Evolutionary conservation across 1,284 basidiomycete species (phyloP).

Genomic region (Marasmius tenuissimus): DNA sequence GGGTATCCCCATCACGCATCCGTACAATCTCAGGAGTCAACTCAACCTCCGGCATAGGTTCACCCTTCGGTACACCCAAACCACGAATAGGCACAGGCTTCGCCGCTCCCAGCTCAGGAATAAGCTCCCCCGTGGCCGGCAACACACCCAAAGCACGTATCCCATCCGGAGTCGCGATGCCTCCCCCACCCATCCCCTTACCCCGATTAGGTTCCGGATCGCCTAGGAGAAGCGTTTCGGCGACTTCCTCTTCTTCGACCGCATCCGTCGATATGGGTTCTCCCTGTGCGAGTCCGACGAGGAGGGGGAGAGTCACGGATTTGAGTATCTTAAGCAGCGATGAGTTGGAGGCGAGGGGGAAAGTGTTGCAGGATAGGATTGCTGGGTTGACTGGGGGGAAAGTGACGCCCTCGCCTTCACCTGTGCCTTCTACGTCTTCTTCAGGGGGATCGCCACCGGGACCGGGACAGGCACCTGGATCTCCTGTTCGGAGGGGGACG

Average conservation of each 20-base stretch:
- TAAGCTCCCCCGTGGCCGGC: constrained; percentile 37
- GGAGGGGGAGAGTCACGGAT: constrained; percentile 19
- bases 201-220: constrained; percentile 40
- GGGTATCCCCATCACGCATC: constrained; percentile 9
- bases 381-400: constrained; percentile 37
- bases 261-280: constrained; percentile 23
- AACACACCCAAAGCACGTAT: constrained; percentile 61
- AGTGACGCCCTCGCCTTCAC: constrained; percentile 19
- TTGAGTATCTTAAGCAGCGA: constrained; percentile 14
- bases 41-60: constrained; percentile 37
- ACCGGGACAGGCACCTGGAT: constrained; percentile 17
- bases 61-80: constrained; percentile 67
- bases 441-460: neutral
- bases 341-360: constrained; percentile 41
- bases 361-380: constrained; percentile 53
- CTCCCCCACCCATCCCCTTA: constrained; percentile 42
- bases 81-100: constrained; percentile 34
- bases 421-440: constrained; percentile 5
- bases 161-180: constrained; percentile 77
- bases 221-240: constrained; percentile 30
- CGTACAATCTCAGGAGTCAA: constrained; percentile 20
- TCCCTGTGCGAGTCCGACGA: constrained; percentile 27
- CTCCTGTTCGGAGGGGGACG: constrained; percentile 12
- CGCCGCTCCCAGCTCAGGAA: constrained; percentile 34
- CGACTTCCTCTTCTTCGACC: constrained; percentile 20